phyloP scores from a whole-genome alignment of 2,329 filamentous ascomycete genomes.

The Cladophialophora carrionii region DNA sequence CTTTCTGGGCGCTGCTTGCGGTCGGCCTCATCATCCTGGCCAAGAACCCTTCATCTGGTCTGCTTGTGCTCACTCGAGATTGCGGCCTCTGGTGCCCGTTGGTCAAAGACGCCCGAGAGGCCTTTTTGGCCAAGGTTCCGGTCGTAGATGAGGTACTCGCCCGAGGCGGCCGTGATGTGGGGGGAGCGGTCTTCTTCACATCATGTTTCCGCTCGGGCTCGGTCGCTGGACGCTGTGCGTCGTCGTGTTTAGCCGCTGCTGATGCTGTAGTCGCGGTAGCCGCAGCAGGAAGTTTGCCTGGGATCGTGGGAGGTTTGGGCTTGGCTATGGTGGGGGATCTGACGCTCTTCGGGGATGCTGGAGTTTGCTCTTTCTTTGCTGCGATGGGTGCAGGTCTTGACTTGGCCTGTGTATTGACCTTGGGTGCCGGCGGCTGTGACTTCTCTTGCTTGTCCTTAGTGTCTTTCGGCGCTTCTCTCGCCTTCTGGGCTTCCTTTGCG shows the following conservation, averaged over 20 bases:
- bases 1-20: constrained; percentile 54
- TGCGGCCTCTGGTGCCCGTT: constrained; percentile 44
- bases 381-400: constrained; percentile 8
- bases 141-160: constrained; percentile 34
- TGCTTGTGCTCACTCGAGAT: constrained; percentile 48
- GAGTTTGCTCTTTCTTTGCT: constrained; percentile 31
- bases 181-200: constrained; percentile 37
- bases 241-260: constrained; percentile 44
- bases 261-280: constrained; percentile 48
- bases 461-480: constrained; percentile 31
- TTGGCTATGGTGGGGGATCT: constrained; percentile 39
- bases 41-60: constrained; percentile 53
- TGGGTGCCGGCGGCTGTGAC: constrained; percentile 25
- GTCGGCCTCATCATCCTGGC: constrained; percentile 58
- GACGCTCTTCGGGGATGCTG: constrained; percentile 32
- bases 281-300: constrained; percentile 48
- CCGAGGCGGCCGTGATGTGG: constrained; percentile 35
- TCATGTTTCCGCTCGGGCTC: constrained; percentile 32
- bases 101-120: constrained; percentile 40
- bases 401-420: constrained; percentile 19
- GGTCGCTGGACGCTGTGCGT: constrained; percentile 25
- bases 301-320: constrained; percentile 48
- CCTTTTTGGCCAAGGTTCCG: constrained; percentile 39
- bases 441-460: constrained; percentile 35
- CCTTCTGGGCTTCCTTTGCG: constrained; percentile 40